Conservation (phyloP, 805 yeast genomes). For the Lipomyces chichibuensis region DNA sequence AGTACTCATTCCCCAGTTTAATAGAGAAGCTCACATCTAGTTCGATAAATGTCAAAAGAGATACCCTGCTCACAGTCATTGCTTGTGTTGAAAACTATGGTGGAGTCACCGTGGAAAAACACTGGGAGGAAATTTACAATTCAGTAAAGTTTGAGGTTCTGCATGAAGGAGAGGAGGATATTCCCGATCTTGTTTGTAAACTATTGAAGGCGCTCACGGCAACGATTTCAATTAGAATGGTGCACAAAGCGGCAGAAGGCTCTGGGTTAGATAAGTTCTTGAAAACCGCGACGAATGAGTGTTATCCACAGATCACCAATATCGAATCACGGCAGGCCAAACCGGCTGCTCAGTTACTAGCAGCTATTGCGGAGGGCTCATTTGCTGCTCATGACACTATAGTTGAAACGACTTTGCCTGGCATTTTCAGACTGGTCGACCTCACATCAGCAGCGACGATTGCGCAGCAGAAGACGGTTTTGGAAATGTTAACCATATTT, state of each 20-base stretch:
- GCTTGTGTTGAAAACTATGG: slow-evolving; percentile 60
- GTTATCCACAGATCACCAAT: slow-evolving; percentile 55
- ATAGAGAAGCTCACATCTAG: slow-evolving; percentile 80
- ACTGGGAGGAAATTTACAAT: slow-evolving; percentile 82
- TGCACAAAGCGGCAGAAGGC: slow-evolving; percentile 39
- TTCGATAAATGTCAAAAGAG: slow-evolving; percentile 68
- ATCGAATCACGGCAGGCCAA: slow-evolving; percentile 58
- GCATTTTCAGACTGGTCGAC: slow-evolving; percentile 46
- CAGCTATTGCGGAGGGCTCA: slow-evolving; percentile 58
- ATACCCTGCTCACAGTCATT: slow-evolving; percentile 66
- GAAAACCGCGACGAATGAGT: slow-evolving; percentile 45
- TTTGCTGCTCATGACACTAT: slow-evolving; percentile 53
- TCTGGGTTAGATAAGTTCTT: slow-evolving; percentile 48
- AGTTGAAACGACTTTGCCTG: slow-evolving; percentile 48
- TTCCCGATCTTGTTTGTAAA: slow-evolving; percentile 48
- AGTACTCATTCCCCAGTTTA: slow-evolving; percentile 74
- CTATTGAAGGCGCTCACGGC: slow-evolving; percentile 52
- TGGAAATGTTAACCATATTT: slow-evolving; percentile 64
- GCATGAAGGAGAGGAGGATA: slow-evolving; percentile 66
- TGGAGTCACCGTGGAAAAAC: slow-evolving; percentile 52
- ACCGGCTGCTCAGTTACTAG: slow-evolving; percentile 64
- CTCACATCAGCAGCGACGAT: slow-evolving; percentile 42
- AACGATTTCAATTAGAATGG: slow-evolving; percentile 41
- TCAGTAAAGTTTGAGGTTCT: slow-evolving; percentile 86
- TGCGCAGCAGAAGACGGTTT: slow-evolving; percentile 60